phyloP scores from a whole-genome alignment of 2,329 filamentous ascomycete species.

The Calonectria ilicicola region DNA sequence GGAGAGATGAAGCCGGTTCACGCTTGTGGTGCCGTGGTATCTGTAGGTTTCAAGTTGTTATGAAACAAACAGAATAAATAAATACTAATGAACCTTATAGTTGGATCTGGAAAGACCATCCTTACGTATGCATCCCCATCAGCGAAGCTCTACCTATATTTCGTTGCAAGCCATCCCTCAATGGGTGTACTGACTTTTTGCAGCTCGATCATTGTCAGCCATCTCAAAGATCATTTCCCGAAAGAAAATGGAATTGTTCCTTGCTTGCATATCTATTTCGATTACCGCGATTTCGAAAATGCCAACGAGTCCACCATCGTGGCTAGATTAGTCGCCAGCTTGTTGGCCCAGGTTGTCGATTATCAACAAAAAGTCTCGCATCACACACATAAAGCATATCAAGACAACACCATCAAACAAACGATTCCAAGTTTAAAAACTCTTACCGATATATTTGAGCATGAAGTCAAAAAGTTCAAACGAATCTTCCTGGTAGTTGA shows the following conservation, averaged over 20 bases:
- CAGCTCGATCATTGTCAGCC: not conserved
- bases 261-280: not conserved
- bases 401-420: not conserved
- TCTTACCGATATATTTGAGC: not conserved
- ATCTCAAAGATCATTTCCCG: not conserved
- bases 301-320: not conserved
- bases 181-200: not conserved
- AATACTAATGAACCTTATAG: not conserved
- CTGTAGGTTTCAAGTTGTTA: not conserved
- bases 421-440: not conserved
- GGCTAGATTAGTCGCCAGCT: not conserved
- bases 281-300: not conserved
- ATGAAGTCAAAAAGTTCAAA: not conserved
- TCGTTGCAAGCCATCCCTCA: not conserved
- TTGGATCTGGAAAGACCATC: conserved; percentile 2
- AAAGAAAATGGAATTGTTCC: not conserved
- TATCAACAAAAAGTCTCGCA: not conserved
- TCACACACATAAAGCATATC: not conserved
- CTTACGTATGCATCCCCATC: not conserved
- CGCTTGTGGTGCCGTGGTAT: conserved; percentile 3
- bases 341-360: not conserved
- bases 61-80: not conserved
- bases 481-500: not conserved
- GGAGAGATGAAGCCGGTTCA: not conserved
- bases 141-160: too few species aligned